Percentiles rank a stretch among this genome's conserved stretches.
These are phyloP conservation scores for Giardia muris DNA, from an alignment of 208 protist species.

Conservation along the genomic window DNA sequence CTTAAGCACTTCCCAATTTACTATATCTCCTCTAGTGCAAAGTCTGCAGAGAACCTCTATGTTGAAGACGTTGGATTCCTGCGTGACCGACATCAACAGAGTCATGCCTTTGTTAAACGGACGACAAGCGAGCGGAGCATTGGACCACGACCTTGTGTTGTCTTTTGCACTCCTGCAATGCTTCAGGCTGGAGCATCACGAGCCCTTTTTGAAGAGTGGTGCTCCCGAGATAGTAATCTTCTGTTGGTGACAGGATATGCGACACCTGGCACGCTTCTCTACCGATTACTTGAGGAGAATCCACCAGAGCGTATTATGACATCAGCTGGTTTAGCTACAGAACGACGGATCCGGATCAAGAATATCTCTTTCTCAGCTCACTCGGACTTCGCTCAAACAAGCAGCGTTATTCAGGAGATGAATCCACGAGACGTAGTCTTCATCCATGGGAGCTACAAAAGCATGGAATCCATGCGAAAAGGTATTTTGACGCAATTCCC, in stretches of 20 bases:
- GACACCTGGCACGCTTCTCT: neutral
- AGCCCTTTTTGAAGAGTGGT: neutral
- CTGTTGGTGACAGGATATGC: constrained; percentile 19
- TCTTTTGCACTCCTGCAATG: constrained; percentile 29
- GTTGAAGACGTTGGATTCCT: neutral
- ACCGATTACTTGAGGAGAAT: neutral
- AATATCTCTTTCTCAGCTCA: constrained; percentile 22
- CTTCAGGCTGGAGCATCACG: constrained; percentile 8
- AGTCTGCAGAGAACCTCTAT: neutral
- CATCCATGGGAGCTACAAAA: constrained; percentile 1
- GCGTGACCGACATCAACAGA: neutral
- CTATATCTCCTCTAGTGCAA: constrained; percentile 1
- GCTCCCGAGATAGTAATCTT: neutral
- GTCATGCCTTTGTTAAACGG: neutral
- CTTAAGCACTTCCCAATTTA: constrained; percentile 9
- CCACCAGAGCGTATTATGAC: neutral
- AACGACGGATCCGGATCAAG: neutral
- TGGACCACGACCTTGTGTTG: neutral
- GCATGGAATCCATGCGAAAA: neutral
- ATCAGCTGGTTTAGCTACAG: too few species aligned
- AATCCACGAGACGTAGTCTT: neutral
- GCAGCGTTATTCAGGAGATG: neutral
- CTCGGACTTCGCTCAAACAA: constrained; percentile 23
- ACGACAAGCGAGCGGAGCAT: neutral
- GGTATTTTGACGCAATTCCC: neutral